phyloP scores from a whole-genome alignment of 1,139 yeast genomes.

The Yamadazyma friedrichii region DNA sequence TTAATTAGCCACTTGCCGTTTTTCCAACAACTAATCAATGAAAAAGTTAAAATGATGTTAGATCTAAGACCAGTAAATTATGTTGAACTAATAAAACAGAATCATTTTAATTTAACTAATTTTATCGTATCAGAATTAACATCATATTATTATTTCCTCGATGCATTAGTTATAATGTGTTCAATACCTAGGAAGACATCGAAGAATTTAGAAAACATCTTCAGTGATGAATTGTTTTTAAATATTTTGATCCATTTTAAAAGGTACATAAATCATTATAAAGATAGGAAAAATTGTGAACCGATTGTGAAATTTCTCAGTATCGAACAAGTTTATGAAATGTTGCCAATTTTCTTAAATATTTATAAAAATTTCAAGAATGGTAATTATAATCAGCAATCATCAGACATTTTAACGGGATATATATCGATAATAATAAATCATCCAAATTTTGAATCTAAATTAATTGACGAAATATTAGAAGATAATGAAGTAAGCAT shows the following conservation, averaged over 20 bases:
- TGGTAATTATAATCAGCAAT: background rate
- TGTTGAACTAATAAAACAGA: background rate
- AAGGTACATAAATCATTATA: background rate
- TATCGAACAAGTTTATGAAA: background rate
- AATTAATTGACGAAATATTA: conserved; percentile 8
- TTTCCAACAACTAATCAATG: conserved; percentile 22
- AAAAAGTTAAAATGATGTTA: conserved; percentile 14
- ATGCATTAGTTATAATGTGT: conserved; percentile 26
- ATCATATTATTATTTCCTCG: conserved; percentile 21
- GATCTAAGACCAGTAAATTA: background rate
- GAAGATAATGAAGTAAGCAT: background rate
- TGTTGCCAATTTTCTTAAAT: conserved; percentile 10
- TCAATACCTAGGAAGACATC: background rate
- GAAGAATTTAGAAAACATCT: background rate
- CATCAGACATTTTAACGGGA: conserved; percentile 9
- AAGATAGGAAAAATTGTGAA: no score
- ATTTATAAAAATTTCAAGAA: conserved; percentile 11
- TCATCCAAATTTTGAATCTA: conserved; percentile 10
- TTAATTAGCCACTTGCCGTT: conserved; percentile 30
- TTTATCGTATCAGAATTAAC: conserved; percentile 31
- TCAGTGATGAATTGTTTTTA: conserved; percentile 1
- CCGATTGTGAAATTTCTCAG: background rate
- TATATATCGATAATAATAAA: conserved; percentile 10
- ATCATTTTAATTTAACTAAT: conserved; percentile 17
- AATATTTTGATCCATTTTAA: background rate